Percentiles rank a stretch among this genome's conserved stretches.
Conservation (phyloP, 129 eudicot species). For the Apium graveolens region DNA sequence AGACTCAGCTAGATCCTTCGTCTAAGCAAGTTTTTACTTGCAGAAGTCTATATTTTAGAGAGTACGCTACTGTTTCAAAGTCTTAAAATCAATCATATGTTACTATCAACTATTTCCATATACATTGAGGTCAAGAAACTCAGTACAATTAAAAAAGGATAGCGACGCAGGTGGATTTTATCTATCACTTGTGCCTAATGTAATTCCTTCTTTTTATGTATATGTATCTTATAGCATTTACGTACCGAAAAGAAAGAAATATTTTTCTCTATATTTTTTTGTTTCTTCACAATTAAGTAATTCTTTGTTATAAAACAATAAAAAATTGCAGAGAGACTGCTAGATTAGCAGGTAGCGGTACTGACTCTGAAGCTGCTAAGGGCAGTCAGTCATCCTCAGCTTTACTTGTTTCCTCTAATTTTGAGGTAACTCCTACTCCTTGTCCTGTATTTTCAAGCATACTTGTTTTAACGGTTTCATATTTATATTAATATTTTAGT, state of each 20-base stretch:
- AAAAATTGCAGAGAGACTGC: slow-evolving; percentile 54
- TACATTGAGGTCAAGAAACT: not conserved
- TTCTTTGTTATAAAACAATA: not conserved
- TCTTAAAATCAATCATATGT: not conserved
- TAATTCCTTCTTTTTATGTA: not conserved
- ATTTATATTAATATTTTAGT: not conserved
- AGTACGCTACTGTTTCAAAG: not conserved
- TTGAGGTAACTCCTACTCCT: slow-evolving; percentile 50
- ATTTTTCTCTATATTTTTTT: not conserved
- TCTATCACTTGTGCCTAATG: not conserved
- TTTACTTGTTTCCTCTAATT: slow-evolving; percentile 81
- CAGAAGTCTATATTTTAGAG: slow-evolving; percentile 3
- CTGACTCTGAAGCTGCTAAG: slow-evolving; percentile 63
- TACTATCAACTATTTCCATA: not conserved
- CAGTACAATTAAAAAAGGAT: not conserved
- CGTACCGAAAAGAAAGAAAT: not conserved
- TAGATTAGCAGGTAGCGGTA: slow-evolving; percentile 33
- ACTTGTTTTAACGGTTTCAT: not conserved
- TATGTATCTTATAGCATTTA: not conserved
- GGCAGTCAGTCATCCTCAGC: slow-evolving; percentile 48
- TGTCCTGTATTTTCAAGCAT: not conserved
- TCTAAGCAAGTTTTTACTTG: not conserved
- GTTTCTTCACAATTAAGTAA: not conserved
- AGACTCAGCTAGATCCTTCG: not conserved
- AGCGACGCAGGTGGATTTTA: not conserved